Percentiles rank a stretch among this genome's conserved stretches.
Evolutionary conservation across 2,329 filamentous ascomycete genomes (phyloP).

Genomic region (Cordyceps javanica): DNA sequence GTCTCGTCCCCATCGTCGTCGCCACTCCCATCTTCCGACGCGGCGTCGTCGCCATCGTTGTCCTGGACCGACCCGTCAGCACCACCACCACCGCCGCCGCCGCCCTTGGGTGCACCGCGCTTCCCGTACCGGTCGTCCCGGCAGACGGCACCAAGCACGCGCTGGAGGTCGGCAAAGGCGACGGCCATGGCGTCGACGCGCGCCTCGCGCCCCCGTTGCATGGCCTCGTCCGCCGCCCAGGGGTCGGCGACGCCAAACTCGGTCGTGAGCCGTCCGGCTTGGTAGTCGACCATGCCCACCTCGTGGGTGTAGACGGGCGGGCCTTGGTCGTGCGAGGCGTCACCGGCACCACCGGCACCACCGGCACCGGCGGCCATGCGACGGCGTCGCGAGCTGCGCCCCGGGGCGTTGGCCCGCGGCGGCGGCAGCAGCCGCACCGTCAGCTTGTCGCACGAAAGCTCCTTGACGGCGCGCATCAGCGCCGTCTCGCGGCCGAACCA

Average conservation of each 20-base stretch:
- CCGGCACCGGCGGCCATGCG: not conserved
- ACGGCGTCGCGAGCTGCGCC: not conserved
- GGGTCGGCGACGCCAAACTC: constrained; percentile 10
- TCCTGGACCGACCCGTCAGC: too few species aligned
- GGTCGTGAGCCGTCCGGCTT: not conserved
- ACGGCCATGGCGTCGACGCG: constrained; percentile 14
- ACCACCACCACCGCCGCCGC: not conserved
- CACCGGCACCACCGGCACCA: too few species aligned
- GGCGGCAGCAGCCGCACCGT: constrained; percentile 27
- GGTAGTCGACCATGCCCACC: constrained; percentile 15
- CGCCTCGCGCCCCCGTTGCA: constrained; percentile 15
- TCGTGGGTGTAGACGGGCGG: constrained; percentile 11
- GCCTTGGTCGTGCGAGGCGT: constrained; percentile 11
- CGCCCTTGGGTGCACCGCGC: not conserved
- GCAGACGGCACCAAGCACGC: not conserved
- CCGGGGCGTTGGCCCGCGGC: not conserved
- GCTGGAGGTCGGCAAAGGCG: not conserved
- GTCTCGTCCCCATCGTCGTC: not conserved
- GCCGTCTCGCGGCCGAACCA: constrained; percentile 27
- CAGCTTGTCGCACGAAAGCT: constrained; percentile 31
- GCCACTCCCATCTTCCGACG: not conserved
- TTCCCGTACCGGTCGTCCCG: not conserved
- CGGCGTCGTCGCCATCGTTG: not conserved
- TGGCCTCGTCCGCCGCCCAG: constrained; percentile 18
- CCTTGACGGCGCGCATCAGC: constrained; percentile 26